These are phyloP conservation scores for Trypethelium eluteriae DNA, from an alignment of 495 filamentous ascomycete species.

Conservation along the genomic window DNA sequence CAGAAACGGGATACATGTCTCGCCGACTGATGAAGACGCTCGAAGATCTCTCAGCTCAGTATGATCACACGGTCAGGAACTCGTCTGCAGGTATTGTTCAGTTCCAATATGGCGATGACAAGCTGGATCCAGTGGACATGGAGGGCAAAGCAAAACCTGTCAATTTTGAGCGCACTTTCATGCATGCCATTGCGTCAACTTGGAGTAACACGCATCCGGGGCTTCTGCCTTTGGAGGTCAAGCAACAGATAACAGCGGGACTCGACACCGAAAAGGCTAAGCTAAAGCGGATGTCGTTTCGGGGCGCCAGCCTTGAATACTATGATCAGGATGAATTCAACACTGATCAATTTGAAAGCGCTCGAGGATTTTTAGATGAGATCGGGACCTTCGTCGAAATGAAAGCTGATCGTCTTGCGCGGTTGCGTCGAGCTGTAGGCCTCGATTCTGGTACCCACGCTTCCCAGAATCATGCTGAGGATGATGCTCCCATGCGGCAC, in stretches of 20 bases:
- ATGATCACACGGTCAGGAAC: constrained; percentile 90
- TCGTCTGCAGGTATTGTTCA: constrained; percentile 80
- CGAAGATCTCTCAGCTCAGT: constrained; percentile 84
- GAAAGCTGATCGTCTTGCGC: constrained; percentile 48
- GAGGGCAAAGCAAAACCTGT: constrained; percentile 90
- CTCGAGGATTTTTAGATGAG: constrained; percentile 69
- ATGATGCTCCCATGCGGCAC: constrained; percentile 21
- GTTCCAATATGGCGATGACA: constrained; percentile 94
- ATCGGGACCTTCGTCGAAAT: constrained; percentile 60
- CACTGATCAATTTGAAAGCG: constrained; percentile 80
- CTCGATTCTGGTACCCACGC: neutral
- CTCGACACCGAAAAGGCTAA: constrained; percentile 58
- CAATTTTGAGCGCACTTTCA: constrained; percentile 86
- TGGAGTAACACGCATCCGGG: constrained; percentile 67
- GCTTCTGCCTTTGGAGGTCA: constrained; percentile 67
- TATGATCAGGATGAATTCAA: constrained; percentile 55
- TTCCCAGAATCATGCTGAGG: neutral
- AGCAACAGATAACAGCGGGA: constrained; percentile 53
- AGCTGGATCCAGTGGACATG: constrained; percentile 94
- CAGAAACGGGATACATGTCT: constrained; percentile 98
- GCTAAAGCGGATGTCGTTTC: constrained; percentile 44
- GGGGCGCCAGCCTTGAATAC: constrained; percentile 46
- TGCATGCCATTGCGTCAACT: constrained; percentile 67
- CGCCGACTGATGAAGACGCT: constrained; percentile 95
- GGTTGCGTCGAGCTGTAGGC: neutral